A percentile compares a stretch with the other conserved stretches of the same genome.
Evolutionary conservation across 768 basidiomycete genomes (phyloP).

Genomic region (Trametes gibbosa): DNA sequence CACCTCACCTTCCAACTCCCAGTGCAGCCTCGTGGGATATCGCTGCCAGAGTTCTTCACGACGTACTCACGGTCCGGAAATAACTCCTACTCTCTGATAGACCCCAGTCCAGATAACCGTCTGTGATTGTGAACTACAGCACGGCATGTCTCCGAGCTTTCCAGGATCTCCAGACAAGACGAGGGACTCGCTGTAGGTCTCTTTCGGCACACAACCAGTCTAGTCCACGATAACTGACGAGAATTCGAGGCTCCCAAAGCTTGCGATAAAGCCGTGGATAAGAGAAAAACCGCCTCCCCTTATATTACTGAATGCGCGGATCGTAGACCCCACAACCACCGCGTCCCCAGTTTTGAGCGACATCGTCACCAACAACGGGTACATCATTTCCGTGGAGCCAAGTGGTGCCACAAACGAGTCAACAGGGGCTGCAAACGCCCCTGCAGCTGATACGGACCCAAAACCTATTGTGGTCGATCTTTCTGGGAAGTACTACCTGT

Average conservation of each 20-base stretch:
- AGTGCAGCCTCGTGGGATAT: too few species aligned
- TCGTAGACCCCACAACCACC: conserved; percentile 33
- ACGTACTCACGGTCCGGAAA: too few species aligned
- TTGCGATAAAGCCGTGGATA: conserved; percentile 39
- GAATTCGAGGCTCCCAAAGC: conserved; percentile 25
- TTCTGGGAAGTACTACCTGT: conserved; percentile 37
- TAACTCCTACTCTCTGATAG: too few species aligned
- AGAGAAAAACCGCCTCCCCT: conserved; percentile 21
- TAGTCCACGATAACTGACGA: not conserved
- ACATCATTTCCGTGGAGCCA: conserved; percentile 26
- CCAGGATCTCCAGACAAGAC: conserved; percentile 23
- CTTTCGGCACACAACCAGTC: not conserved
- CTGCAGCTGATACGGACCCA: not conserved
- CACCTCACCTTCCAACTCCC: too few species aligned
- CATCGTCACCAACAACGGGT: conserved; percentile 31
- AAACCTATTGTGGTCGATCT: conserved; percentile 28
- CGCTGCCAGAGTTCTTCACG: too few species aligned
- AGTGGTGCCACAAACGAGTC: not conserved
- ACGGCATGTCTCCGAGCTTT: not conserved
- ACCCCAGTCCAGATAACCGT: too few species aligned
- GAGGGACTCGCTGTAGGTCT: conserved; percentile 17
- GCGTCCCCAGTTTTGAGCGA: conserved; percentile 28
- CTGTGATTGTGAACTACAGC: too few species aligned
- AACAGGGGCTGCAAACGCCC: not conserved
- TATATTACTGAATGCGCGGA: conserved; percentile 32